Conservation (phyloP, 2,329 filamentous ascomycete genomes). For the Elsinoe arachidis region DNA sequence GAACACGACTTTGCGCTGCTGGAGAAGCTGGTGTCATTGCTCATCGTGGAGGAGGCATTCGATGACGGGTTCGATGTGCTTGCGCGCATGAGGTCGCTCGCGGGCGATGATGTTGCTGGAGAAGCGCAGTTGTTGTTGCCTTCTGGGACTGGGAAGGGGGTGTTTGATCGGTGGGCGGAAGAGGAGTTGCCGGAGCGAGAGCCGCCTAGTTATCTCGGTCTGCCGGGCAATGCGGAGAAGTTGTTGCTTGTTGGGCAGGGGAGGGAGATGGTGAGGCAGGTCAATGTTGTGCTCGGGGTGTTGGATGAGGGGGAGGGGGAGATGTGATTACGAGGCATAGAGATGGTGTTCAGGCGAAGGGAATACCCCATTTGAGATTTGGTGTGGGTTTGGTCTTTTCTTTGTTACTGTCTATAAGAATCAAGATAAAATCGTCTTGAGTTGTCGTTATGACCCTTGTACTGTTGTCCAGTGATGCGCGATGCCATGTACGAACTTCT, state of each 20-base stretch:
- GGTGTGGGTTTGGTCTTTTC: too few species aligned
- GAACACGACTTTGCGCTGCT: slow-evolving; percentile 73
- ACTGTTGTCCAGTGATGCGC: too few species aligned
- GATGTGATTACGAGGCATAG: slow-evolving; percentile 48
- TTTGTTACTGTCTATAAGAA: too few species aligned
- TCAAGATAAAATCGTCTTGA: too few species aligned
- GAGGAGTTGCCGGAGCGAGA: slow-evolving; percentile 87
- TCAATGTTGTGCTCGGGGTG: slow-evolving; percentile 76
- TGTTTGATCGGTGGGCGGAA: slow-evolving; percentile 79
- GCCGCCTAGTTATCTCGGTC: slow-evolving; percentile 85
- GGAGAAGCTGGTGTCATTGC: slow-evolving; percentile 60
- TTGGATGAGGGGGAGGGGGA: slow-evolving; percentile 91
- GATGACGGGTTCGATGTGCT: slow-evolving; percentile 63
- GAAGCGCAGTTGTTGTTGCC: slow-evolving; percentile 58
- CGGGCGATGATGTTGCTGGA: slow-evolving; percentile 49
- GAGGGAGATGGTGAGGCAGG: slow-evolving; percentile 70
- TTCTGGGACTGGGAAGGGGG: slow-evolving; percentile 67
- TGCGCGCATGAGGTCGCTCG: slow-evolving; percentile 48
- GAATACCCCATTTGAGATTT: slow-evolving; percentile 5
- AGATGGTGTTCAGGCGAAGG: slow-evolving; percentile 12
- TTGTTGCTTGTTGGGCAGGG: slow-evolving; percentile 82
- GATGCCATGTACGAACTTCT: too few species aligned
- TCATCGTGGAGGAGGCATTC: slow-evolving; percentile 81
- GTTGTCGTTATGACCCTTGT: too few species aligned
- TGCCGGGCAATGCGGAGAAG: slow-evolving; percentile 96